These are phyloP conservation scores for Penicillium parvum DNA, from an alignment of 495 filamentous ascomycete species.

Conservation along the genomic window DNA sequence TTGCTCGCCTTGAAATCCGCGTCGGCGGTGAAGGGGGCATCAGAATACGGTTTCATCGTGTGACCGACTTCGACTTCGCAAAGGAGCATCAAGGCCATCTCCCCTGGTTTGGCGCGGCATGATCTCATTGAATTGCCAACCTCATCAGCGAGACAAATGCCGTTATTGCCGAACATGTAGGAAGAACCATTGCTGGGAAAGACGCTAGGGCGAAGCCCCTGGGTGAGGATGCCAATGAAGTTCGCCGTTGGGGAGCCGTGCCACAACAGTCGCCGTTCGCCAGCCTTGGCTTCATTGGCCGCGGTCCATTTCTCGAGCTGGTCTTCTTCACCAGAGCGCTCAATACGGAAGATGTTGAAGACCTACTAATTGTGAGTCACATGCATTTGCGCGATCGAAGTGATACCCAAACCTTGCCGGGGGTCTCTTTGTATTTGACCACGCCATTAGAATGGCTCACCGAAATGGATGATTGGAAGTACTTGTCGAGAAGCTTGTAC, in stretches of 20 bases:
- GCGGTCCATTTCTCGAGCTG: slow-evolving; percentile 50
- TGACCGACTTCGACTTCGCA: slow-evolving; percentile 15
- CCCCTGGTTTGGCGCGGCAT: background rate
- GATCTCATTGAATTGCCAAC: slow-evolving; percentile 10
- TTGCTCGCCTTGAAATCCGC: background rate
- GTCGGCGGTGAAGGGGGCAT: background rate
- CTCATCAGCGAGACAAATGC: slow-evolving; percentile 16
- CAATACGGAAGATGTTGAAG: slow-evolving; percentile 67
- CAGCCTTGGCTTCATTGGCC: slow-evolving; percentile 27
- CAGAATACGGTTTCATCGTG: no score
- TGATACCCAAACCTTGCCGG: no score
- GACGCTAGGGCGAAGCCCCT: slow-evolving; percentile 54
- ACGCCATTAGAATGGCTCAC: no score
- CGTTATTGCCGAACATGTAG: background rate
- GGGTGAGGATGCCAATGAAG: slow-evolving; percentile 67
- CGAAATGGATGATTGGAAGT: no score
- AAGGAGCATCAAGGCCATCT: slow-evolving; percentile 5
- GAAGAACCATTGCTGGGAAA: background rate
- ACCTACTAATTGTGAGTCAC: background rate
- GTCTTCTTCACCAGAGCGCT: slow-evolving; percentile 59
- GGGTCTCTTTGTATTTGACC: no score
- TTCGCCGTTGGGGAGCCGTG: slow-evolving; percentile 64
- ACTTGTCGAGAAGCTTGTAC: no score
- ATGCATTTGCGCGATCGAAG: no score
- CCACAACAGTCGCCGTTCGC: slow-evolving; percentile 66